These are phyloP conservation scores for Rhazya stricta DNA, from an alignment of 257 asterid species.

Conservation along the genomic window DNA sequence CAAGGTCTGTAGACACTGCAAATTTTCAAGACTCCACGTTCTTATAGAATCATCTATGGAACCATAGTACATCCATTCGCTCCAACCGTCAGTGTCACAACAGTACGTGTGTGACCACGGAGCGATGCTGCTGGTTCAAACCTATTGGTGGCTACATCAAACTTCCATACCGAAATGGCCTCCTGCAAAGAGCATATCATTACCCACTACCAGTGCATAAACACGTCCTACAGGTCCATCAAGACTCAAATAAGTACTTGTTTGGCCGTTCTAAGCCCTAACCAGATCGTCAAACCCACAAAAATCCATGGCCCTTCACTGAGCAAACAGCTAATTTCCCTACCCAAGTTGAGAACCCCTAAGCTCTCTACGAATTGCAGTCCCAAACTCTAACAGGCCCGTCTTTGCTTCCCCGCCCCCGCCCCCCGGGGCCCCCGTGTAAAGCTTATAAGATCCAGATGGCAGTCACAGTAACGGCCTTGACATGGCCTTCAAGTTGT, in stretches of 20 bases:
- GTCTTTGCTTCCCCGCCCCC: no score
- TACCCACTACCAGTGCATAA: constrained; percentile 61
- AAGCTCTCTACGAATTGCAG: constrained; percentile 76
- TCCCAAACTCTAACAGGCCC: constrained; percentile 81
- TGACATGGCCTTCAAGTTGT: constrained; percentile 70
- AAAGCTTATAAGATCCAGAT: constrained; percentile 72
- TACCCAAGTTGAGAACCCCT: constrained; percentile 48
- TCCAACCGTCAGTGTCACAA: constrained; percentile 66
- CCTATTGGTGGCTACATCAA: constrained; percentile 52
- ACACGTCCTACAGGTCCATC: constrained; percentile 86
- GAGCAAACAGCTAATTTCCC: constrained; percentile 65
- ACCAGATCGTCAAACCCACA: constrained; percentile 72
- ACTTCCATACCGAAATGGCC: constrained; percentile 66
- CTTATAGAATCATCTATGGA: constrained; percentile 68
- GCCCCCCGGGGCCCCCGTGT: no score
- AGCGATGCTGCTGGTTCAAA: constrained; percentile 76
- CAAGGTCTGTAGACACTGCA: constrained; percentile 66
- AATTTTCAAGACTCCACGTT: constrained; percentile 80
- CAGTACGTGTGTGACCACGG: constrained; percentile 69
- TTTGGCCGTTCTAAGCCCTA: constrained; percentile 87
- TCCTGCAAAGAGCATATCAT: constrained; percentile 73
- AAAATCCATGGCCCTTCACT: constrained; percentile 92
- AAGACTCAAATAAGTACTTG: constrained; percentile 62
- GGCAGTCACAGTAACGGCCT: constrained; percentile 78
- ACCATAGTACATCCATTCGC: constrained; percentile 73